Conservation (phyloP, 768 basidiomycete species). For the Hygrocybe punicea region DNA sequence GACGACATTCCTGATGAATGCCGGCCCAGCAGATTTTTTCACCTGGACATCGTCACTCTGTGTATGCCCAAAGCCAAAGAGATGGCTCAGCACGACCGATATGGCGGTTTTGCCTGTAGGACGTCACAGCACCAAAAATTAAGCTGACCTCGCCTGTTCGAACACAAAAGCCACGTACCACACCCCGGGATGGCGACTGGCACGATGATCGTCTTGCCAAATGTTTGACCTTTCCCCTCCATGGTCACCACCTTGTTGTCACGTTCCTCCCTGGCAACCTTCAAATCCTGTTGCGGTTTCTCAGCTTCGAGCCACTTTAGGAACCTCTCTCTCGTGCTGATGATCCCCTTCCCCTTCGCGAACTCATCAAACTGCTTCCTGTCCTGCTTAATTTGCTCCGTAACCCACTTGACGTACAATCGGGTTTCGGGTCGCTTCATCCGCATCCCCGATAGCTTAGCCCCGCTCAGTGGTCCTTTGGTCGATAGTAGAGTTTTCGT, state of each 20-base stretch:
- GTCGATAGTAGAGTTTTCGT: slow-evolving; percentile 68
- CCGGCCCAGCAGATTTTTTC: slow-evolving; percentile 63
- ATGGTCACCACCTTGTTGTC: slow-evolving; percentile 22
- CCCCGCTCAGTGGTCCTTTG: slow-evolving; percentile 24
- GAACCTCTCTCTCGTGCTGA: slow-evolving; percentile 76
- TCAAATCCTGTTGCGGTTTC: slow-evolving; percentile 39
- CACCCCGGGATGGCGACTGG: slow-evolving; percentile 92
- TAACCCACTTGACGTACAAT: slow-evolving; percentile 81
- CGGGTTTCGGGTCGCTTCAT: slow-evolving; percentile 74
- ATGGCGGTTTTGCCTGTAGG: slow-evolving; percentile 80
- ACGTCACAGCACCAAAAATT: slow-evolving; percentile 14
- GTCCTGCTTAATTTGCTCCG: slow-evolving; percentile 65
- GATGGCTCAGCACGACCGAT: slow-evolving; percentile 67
- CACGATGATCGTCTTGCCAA: slow-evolving; percentile 77
- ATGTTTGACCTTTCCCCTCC: slow-evolving; percentile 23
- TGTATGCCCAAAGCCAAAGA: slow-evolving; percentile 87
- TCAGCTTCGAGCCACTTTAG: slow-evolving; percentile 59
- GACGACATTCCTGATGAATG: slow-evolving; percentile 71
- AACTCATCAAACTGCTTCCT: slow-evolving; percentile 59
- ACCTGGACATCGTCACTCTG: slow-evolving; percentile 86
- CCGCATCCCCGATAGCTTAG: slow-evolving; percentile 57
- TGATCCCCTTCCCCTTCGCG: slow-evolving; percentile 76
- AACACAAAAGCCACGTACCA: slow-evolving; percentile 53
- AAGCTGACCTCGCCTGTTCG: neutral
- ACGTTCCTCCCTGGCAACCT: slow-evolving; percentile 28